Conservation (phyloP, 176 grass and related monocot species). For the Phoenix dactylifera region DNA sequence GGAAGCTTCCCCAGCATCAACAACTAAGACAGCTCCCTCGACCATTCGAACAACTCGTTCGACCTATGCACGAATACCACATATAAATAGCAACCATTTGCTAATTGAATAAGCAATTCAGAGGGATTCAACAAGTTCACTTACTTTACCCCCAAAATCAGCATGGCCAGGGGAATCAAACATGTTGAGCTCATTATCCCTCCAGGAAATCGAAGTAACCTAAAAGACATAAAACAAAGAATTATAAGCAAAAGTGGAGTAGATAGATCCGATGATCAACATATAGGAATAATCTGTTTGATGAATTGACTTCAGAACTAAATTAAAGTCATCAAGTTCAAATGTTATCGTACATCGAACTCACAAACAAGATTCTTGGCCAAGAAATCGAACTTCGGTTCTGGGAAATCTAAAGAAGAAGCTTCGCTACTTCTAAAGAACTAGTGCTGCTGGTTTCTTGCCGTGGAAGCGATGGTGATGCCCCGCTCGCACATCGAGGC, state of each 20-base stretch:
- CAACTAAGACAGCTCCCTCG: conserved; percentile 93
- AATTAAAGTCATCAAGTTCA: too few species aligned
- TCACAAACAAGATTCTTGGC: too few species aligned
- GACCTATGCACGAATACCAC: conserved; percentile 34
- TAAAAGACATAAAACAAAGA: conserved; percentile 21
- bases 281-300: neutral
- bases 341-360: too few species aligned
- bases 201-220: conserved; percentile 97
- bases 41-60: conserved; percentile 99
- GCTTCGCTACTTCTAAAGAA: too few species aligned
- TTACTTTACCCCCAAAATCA: conserved; percentile 97
- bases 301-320: neutral
- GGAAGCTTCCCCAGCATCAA: conserved; percentile 95
- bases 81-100: neutral
- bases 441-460: neutral
- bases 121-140: conserved; percentile 4
- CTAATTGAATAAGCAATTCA: neutral
- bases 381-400: too few species aligned
- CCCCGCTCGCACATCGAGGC: conserved; percentile 82
- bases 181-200: conserved; percentile 87
- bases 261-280: too few species aligned
- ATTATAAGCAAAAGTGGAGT: neutral
- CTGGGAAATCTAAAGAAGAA: too few species aligned
- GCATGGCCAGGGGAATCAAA: conserved; percentile 92
- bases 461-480: conserved; percentile 95